phyloP scores from a whole-genome alignment of 345 rosid genomes.

The Bruguiera parviflora region DNA sequence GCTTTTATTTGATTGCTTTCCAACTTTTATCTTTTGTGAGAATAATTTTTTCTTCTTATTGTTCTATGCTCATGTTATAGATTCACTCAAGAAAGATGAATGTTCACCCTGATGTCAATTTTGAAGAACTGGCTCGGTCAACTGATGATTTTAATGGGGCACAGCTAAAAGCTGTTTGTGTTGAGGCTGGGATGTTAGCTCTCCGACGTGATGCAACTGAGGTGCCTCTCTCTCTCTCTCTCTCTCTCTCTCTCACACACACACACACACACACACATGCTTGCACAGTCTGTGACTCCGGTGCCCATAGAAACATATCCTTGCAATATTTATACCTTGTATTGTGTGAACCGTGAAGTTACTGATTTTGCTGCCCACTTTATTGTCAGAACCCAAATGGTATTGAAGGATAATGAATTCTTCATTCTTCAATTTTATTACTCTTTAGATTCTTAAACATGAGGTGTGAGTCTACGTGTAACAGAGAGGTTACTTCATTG shows the following conservation, averaged over 20 bases:
- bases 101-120: conserved; percentile 92
- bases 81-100: conserved; percentile 99
- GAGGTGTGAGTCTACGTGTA: too few relatives aligned
- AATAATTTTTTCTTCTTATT: neutral
- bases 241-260: neutral
- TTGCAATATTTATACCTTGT: neutral
- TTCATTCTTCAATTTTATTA: neutral
- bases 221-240: conserved; percentile 36
- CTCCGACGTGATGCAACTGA: conserved; percentile 99
- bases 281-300: neutral
- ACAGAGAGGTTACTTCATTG: too few relatives aligned
- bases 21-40: neutral
- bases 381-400: neutral
- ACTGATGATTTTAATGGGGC: conserved; percentile 99
- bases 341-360: neutral
- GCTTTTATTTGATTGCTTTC: neutral
- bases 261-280: neutral
- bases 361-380: neutral
- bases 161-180: conserved; percentile 96
- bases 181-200: conserved; percentile 99
- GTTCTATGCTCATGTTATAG: conserved; percentile 30
- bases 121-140: conserved; percentile 97
- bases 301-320: too few relatives aligned
- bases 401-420: neutral
- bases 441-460: neutral